Base-by-base conservation (phyloP, 306 rosid species). In the Sicyos baderoa region DNA sequence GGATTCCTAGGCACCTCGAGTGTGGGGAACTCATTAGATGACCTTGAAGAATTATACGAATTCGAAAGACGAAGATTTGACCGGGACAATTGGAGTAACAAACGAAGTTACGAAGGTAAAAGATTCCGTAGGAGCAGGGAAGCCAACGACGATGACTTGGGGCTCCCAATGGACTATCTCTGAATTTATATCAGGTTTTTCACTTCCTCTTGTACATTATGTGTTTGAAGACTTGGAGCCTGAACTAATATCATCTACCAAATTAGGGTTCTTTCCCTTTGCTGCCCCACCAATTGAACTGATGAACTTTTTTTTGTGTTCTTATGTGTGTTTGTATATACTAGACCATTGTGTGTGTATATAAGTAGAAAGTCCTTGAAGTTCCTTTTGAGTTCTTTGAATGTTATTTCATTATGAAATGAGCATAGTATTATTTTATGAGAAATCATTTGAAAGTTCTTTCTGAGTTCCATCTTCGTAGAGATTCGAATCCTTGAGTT, bases 101-200 rank as follows among this genome's bases (percentile, higher is more conserved):
- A 77, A 59, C 82, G 77, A 79, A 54, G 79, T 67, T 76, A 47
- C 25, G 79, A 88, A 54, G 70, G 80, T 61, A 83, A 78, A 81
- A 84, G 78, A 81, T 69, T 77, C 45, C 77, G 72, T 54, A 82
- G 77, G 78, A 81, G 81, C 49, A 82, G 77, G 80, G 86, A 82
- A 54, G 54, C 61, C 37, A 79, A 82, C 35, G 95, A 86, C 77
- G 86, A 87, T 75, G 86, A 92, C 58, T 86, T 87, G 96, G 98
- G 86, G 76, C 89, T 87, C 70, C 98, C 98, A 9, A 87, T 84
- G 89, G 98, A 92, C 77, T 92, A 82, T 77, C 78, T 89, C 40
- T 92, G 77, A 87, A 60, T 83, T 25, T 86, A 87, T 55, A 53
- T 45, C 35, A 19, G 54, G 70, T 22, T 45, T 9, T 63, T 5